Percentiles rank a stretch among this genome's conserved stretches.
Conservation (phyloP, 73 alveolate genomes). For the Vitrella brassicaformis region DNA sequence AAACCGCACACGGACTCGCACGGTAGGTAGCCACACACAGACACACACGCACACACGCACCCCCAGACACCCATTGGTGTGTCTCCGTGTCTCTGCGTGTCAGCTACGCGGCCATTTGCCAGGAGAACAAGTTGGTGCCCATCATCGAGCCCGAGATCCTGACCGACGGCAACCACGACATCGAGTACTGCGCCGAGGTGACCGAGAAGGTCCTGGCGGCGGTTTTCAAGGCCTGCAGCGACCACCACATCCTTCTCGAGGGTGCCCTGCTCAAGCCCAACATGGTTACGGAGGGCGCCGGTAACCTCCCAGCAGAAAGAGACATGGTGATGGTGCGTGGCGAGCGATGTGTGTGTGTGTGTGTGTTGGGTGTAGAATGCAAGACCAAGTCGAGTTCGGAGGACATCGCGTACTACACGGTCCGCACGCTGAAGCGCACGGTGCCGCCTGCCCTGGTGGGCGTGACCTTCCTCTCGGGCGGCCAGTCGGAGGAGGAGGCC, state of each 20-base stretch:
- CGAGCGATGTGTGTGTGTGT: too few species aligned
- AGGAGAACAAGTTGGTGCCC: constrained; percentile 92
- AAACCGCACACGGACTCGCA: background rate
- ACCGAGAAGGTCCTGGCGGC: constrained; percentile 84
- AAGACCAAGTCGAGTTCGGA: constrained; percentile 47
- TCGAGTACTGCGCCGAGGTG: constrained; percentile 13
- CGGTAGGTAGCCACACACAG: background rate
- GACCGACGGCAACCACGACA: constrained; percentile 64
- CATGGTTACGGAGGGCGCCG: constrained; percentile 93
- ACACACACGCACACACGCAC: too few species aligned
- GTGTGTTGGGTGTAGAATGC: too few species aligned
- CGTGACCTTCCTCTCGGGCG: constrained; percentile 52
- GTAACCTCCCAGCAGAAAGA: constrained; percentile 56
- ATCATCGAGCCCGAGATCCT: constrained; percentile 96
- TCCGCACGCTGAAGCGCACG: constrained; percentile 74
- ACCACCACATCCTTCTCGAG: constrained; percentile 73
- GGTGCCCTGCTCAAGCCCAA: constrained; percentile 91
- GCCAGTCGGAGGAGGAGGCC: constrained; percentile 51
- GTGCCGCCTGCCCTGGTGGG: constrained; percentile 90
- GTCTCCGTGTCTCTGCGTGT: background rate
- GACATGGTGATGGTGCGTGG: constrained; percentile 68
- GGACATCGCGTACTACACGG: constrained; percentile 83
- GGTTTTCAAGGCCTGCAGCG: constrained; percentile 67
- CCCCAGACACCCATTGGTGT: background rate
- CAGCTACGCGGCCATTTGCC: constrained; percentile 90